Base-by-base conservation (phyloP, 2,329 filamentous ascomycete genomes). In the Teratosphaeria zuluensis region DNA sequence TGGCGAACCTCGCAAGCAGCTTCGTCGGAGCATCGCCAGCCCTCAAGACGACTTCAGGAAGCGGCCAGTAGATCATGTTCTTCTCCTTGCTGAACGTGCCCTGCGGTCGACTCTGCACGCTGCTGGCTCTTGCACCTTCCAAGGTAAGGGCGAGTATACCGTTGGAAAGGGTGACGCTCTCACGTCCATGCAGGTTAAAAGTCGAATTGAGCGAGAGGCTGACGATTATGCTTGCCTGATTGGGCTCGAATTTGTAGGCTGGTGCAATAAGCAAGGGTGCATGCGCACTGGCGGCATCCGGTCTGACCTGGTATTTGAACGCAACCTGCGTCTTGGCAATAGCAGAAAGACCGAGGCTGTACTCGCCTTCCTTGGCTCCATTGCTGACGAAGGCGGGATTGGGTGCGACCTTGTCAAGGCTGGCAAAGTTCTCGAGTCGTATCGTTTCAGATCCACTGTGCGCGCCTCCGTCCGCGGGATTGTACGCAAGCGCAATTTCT, bases 381-480 rank as follows among this genome's bases (percentile, higher is more conserved):
- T 90, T 87, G 33, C 86, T 84, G 56, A 97, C 85, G 74, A 97
- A 95, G 59, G 91, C 89, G 51, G 90, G 90, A 72, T 99, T 99
- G 1, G 92, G 91, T 0, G 91, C 92, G 58, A 99, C 92, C 68
- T 90, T 91, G 68, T 97, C 94, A 5, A 99, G 81, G n/a, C 83
- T 81, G 9, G 86, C 76, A 70, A 95, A 96, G 70, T 96, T 94
- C 68, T 95, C 90, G 60, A 99, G 83, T 21, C 89, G 86, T 64
- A 97, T 87, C 1, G 78, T 86, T 67, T 92, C 82, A 1, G 72
- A 74, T 24, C 76, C 76, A 56, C 75, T 72, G 7, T 67, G 64
- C 14, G 71, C 65, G 33, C 69, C 65, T 46, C 80, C 75, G 56
- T 79, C 76, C 19, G 81, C 72, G 16, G 80, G 75, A 58, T 94